Evolutionary conservation across 2,329 filamentous ascomycete genomes (phyloP).

Genomic region (Fusarium longipes): DNA sequence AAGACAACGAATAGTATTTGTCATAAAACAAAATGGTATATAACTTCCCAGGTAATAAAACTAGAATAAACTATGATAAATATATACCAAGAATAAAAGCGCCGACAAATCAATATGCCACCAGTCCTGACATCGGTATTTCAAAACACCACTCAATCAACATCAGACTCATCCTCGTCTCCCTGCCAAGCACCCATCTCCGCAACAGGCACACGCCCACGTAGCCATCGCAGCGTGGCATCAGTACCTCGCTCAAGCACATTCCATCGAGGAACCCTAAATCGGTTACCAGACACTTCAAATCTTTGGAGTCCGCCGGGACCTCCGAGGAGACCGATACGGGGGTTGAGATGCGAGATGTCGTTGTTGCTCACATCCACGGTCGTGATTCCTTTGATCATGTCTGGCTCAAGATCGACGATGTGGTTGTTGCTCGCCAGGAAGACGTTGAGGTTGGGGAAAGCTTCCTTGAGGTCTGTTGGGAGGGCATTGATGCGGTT

Average conservation of each 20-base stretch:
- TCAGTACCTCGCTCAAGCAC: conserved; percentile 90
- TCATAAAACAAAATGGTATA: conserved; percentile 37
- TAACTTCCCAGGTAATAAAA: conserved; percentile 24
- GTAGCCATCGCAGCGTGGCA: conserved; percentile 82
- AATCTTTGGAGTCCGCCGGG: conserved; percentile 70
- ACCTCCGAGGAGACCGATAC: conserved; percentile 80
- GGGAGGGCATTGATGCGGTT: conserved; percentile 84
- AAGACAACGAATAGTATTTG: too few species aligned
- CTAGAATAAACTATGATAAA: conserved; percentile 18
- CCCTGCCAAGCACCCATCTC: conserved; percentile 69
- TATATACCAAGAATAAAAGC: conserved; percentile 30
- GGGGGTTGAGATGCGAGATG: conserved; percentile 82
- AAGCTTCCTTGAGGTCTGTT: conserved; percentile 68
- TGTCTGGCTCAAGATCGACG: conserved; percentile 75
- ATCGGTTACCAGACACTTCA: conserved; percentile 86
- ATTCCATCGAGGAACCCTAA: conserved; percentile 86
- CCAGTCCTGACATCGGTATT: neutral
- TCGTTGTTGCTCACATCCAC: conserved; percentile 80
- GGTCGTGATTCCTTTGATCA: conserved; percentile 77
- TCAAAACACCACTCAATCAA: conserved; percentile 32
- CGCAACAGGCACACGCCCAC: conserved; percentile 76
- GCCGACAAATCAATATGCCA: neutral
- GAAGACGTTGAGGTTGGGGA: conserved; percentile 77
- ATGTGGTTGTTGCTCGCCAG: conserved; percentile 84
- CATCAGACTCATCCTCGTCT: conserved; percentile 53